Base-by-base conservation (phyloP, 768 basidiomycete genomes). In the Boletus subparvulus region DNA sequence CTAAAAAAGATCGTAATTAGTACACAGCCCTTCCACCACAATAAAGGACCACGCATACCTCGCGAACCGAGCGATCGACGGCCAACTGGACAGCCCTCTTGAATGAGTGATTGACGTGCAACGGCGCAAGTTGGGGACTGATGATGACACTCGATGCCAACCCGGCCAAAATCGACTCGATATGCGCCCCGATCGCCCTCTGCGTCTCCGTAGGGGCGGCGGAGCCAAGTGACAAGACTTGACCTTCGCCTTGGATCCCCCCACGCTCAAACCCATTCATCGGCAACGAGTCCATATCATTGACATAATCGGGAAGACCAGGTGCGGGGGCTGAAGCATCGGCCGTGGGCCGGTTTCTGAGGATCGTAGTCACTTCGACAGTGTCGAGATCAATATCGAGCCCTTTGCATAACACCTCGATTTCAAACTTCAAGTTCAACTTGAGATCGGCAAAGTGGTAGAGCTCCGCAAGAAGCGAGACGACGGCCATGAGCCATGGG, bases 401-500 rank as follows among this genome's bases (percentile, higher is more conserved):
- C 33, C 84, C 84, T 71, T 94, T 95, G 81, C 96, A 98, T 19
- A 98, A 77, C 39, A 98, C 87, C 73, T 99, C 97, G 52, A 99
- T 98, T 74, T 98, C 97, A 67, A 99, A 99, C 74, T 98, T 98
- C 69, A 94, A 82, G 69, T 98, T 97, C 53, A 98, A 78, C 74
- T 96, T 96, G 59, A 98, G 80, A 64, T 98, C 95, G 6, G 94
- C 96, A 65, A 88, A 95, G 69, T 95, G 92, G 72, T 99, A 98
- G n/a, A 99, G 82, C 70, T 99, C 97, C 43, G 86, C 91, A 44
- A 98, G 83, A 42, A 98, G 79, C 61, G 89, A 85, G 65, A 98
- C 79, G 60, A 99, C 91, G 0, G 91, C 95, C 89, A 98, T 95
- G 48, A 99, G 75, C 97, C 97, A 99, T 2, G 97, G 97, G 71